Base-by-base conservation (phyloP, 495 filamentous ascomycete genomes). In the Podospora anserina region DNA sequence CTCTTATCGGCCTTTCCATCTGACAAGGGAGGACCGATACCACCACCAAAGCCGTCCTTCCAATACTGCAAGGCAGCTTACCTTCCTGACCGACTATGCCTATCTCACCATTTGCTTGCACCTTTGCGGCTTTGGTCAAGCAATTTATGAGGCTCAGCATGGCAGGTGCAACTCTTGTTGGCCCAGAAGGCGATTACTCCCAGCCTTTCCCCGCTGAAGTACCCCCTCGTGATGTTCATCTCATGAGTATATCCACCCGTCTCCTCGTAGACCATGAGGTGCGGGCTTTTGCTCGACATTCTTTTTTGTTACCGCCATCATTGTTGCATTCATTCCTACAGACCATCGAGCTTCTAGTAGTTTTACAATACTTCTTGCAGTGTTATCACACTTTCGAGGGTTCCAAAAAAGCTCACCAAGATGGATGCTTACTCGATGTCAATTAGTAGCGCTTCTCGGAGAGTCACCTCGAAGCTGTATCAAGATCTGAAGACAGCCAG, bases 341-440 rank as follows among this genome's bases (percentile, higher is more conserved):
- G 16, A 53, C 11, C 44, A 55, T 49, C 26, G 34, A 26, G 19
- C 34, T 65, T 30, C 9, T 11, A 49, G 9, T 49, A 49, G 6
- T 16, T 32, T 32, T 32, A 32, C 30, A 4, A 32, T 7, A 32
- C 4, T 32, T 32, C 39, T 13, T 11, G 15, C 39, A 49, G 9
- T 49, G 39, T 11, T 49, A 13, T 49, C 13, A 49, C 39, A 13
- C 9, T 49, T 18, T 3, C 54, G 32, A 26, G 23, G 23, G 23
- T 28, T 16, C 64, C 32, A n/a, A 61, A 54, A 61, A 7, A 15
- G 13, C n/a, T 56, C 34, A 32, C 56, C 66, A 76, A 55, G 39
- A 85, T 86, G 84, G 83, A 86, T 75, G 80, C 83, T 79, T 78
- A 82, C 71, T 76, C 79, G 7, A 78, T 84, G 68, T 83, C 82